Conservation (phyloP, 2,329 filamentous ascomycete genomes). For the Niveomyces coronatus region DNA sequence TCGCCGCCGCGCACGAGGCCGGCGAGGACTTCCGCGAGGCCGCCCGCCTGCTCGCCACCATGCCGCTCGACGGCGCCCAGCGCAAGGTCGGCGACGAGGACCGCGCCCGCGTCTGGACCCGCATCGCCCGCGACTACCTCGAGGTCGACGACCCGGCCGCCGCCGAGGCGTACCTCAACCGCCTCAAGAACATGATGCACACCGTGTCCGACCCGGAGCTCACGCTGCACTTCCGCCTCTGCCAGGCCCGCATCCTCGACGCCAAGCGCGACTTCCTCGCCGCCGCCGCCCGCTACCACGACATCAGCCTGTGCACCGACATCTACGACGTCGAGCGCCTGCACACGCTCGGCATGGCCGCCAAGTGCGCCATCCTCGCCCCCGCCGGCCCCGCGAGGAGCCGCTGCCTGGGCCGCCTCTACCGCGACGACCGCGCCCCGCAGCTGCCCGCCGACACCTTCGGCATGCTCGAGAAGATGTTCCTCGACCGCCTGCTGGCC, state of each 20-base stretch:
- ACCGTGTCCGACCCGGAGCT: constrained; percentile 63
- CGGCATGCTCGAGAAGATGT: constrained; percentile 93
- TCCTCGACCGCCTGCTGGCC: constrained; percentile 74
- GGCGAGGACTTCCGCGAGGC: constrained; percentile 73
- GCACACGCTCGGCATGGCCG: constrained; percentile 73
- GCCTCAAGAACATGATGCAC: constrained; percentile 86
- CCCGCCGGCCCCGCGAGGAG: constrained; percentile 81
- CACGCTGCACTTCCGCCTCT: constrained; percentile 78
- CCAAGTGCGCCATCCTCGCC: constrained; percentile 85
- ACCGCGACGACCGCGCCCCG: constrained; percentile 81
- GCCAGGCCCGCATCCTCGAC: constrained; percentile 87
- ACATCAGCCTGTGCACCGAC: constrained; percentile 64
- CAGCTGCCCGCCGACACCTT: constrained; percentile 73
- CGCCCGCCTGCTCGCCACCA: constrained; percentile 68
- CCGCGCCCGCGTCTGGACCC: constrained; percentile 79
- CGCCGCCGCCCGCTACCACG: constrained; percentile 79
- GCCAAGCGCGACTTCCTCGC: constrained; percentile 82
- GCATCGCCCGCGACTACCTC: constrained; percentile 87
- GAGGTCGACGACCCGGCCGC: constrained; percentile 84
- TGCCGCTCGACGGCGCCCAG: constrained; percentile 83
- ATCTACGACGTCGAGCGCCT: constrained; percentile 83
- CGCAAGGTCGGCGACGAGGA: constrained; percentile 72
- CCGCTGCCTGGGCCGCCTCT: constrained; percentile 69
- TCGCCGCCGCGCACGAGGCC: constrained; percentile 73
- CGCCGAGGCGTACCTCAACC: constrained; percentile 83